Percentiles rank a stretch among this genome's conserved stretches.
These are phyloP conservation scores for Cladosporium sp. DNA, from an alignment of 2,329 filamentous ascomycete species.

Conservation along the genomic window DNA sequence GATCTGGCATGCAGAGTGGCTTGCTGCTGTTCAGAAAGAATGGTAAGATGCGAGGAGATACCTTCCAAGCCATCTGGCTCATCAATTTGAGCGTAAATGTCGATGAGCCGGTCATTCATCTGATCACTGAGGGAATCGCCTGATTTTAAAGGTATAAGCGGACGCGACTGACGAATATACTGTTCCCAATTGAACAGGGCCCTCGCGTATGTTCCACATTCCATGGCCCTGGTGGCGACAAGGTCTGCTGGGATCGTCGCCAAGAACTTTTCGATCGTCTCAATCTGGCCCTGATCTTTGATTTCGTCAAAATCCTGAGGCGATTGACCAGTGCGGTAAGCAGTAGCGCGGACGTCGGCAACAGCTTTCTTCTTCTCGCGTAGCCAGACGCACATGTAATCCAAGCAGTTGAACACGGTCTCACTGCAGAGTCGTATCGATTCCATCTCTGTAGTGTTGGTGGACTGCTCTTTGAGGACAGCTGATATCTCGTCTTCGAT, in stretches of 20 bases:
- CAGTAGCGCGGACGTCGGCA: slow-evolving; percentile 36
- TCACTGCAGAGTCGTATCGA: slow-evolving; percentile 83
- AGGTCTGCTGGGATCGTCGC: slow-evolving; percentile 64
- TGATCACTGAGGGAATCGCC: slow-evolving; percentile 43
- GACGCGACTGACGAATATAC: slow-evolving; percentile 61
- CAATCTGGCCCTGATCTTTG: slow-evolving; percentile 51
- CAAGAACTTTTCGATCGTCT: slow-evolving; percentile 69
- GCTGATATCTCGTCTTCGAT: slow-evolving; percentile 69
- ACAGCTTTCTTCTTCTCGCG: slow-evolving; percentile 65
- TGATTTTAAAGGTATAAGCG: slow-evolving; percentile 38
- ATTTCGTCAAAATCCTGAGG: slow-evolving; percentile 48
- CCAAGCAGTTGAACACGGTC: slow-evolving; percentile 84
- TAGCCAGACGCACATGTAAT: slow-evolving; percentile 88
- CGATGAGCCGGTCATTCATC: slow-evolving; percentile 66
- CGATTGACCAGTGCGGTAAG: slow-evolving; percentile 41
- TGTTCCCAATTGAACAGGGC: slow-evolving; percentile 95
- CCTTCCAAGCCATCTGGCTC: slow-evolving; percentile 96
- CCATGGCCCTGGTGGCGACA: slow-evolving; percentile 80
- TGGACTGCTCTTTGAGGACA: slow-evolving; percentile 64
- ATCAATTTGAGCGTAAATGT: slow-evolving; percentile 96
- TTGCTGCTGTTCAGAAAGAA: slow-evolving; percentile 89
- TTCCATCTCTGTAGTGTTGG: slow-evolving; percentile 58
- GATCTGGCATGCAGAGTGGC: slow-evolving; percentile 89
- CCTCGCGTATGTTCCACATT: slow-evolving; percentile 87
- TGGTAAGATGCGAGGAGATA: slow-evolving; percentile 79